A percentile compares a stretch with the other conserved stretches of the same genome.
phyloP scores from a whole-genome alignment of 768 basidiomycete species.

The Lentinula boryana region DNA sequence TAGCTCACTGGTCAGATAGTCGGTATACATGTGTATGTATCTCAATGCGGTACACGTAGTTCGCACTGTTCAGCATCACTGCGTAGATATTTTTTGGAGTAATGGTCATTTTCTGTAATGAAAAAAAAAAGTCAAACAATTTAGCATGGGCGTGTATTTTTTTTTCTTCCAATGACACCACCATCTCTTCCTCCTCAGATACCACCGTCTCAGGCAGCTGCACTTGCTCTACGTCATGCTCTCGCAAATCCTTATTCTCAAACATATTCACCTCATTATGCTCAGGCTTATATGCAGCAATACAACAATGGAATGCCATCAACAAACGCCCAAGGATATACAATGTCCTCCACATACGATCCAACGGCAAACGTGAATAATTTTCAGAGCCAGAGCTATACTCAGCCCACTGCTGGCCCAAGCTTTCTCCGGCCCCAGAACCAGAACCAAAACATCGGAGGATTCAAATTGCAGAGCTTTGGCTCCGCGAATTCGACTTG shows the following conservation, averaged over 20 bases:
- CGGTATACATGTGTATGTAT: neutral
- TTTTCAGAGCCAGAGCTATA: neutral
- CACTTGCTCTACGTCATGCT: constrained; percentile 1
- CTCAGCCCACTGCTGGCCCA: neutral
- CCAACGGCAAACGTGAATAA: constrained; percentile 7
- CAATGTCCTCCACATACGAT: constrained; percentile 31
- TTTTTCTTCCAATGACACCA: neutral
- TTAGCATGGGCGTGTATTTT: neutral
- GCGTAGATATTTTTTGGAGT: constrained; percentile 3
- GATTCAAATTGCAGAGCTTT: neutral
- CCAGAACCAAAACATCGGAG: neutral
- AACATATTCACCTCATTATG: constrained; percentile 44
- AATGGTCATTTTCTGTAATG: neutral
- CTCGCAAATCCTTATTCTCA: constrained; percentile 3
- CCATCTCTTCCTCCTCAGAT: neutral
- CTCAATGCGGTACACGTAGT: neutral
- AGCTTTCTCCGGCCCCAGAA: neutral
- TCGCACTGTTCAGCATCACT: neutral
- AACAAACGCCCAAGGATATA: constrained; percentile 28
- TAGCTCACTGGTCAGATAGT: constrained; percentile 8
- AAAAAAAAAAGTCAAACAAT: neutral
- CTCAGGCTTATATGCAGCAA: constrained; percentile 45
- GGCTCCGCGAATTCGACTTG: constrained; percentile 23
- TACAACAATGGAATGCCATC: constrained; percentile 12
- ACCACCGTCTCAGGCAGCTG: neutral